Conservation (phyloP, 768 basidiomycete genomes). For the Cystobasidium onofrii region DNA sequence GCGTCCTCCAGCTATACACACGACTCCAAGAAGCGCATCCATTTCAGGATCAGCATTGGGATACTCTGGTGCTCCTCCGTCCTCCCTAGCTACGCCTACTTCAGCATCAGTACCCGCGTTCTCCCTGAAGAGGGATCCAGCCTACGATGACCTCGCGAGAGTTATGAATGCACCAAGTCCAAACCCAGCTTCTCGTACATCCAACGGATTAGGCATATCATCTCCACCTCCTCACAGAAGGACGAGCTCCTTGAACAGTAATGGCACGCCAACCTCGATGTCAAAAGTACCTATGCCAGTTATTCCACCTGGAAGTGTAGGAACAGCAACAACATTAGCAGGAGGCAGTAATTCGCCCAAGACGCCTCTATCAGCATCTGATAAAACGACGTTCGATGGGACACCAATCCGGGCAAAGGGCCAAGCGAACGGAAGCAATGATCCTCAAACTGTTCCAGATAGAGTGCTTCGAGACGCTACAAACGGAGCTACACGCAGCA, state of each 20-base stretch:
- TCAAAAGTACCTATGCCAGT: constrained; percentile 23
- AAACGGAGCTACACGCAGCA: background rate
- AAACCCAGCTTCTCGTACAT: background rate
- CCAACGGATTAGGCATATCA: background rate
- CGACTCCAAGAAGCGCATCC: background rate
- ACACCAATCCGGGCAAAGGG: background rate
- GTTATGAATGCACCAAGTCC: constrained; percentile 24
- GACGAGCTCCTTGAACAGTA: background rate
- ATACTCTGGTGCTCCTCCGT: constrained; percentile 22
- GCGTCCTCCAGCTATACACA: background rate
- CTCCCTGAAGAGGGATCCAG: constrained; percentile 13
- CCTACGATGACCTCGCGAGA: constrained; percentile 17
- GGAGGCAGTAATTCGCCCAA: constrained; percentile 25
- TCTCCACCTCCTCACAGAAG: background rate
- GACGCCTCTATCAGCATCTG: background rate
- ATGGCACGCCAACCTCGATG: background rate
- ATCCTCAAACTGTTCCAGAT: background rate
- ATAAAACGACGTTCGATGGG: background rate
- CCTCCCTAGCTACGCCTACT: constrained; percentile 16
- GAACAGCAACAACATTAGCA: constrained; percentile 24
- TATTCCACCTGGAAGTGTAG: constrained; percentile 24
- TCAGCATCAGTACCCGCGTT: background rate
- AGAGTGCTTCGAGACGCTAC: background rate
- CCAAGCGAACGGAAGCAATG: background rate
- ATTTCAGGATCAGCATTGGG: background rate